Base-by-base conservation (phyloP, 768 basidiomycete genomes). In the Hericium rajendrae region DNA sequence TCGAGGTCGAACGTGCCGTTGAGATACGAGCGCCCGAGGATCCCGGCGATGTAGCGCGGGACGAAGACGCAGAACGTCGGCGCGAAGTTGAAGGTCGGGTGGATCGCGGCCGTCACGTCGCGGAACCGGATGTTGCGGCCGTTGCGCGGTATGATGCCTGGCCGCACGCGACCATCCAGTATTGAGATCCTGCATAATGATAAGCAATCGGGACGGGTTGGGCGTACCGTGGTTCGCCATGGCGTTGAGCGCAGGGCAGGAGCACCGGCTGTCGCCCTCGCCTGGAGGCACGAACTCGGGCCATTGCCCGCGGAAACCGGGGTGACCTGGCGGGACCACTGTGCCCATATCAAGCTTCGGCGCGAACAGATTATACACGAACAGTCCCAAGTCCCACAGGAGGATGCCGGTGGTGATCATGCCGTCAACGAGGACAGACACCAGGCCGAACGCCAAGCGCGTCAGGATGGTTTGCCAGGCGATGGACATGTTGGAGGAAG, bases 211-310 rank as follows among this genome's bases (percentile, higher is more conserved):
- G 3, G 13, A n/a, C 32, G 6, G 22, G n/a, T 26, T 16, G 49
- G 10, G 2, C 58, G 24, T 41, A 89, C 89, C 90, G 59, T 91
- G 89, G 66, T 91, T 91, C 6, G 89, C 87, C 80, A 92, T 74
- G 0, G 86, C 84, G 62, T 92, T 91, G 58, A 91, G 67, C 12
- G 79, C 87, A 1, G 88, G 88, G 61, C 88, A 91, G 1, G 83
- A 79, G 59, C 80, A 80, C 2, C 89, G 74, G 63, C 87, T 88
- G 62, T 90, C 88, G 1, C 79, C 80, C 9, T 81, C 75, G 57
- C 68, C 69, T 0, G 86, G 78, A 2, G 83, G 68, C 1, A 75
- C 69, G 64, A 77, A 89, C 64, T 84, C 80, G 0, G 88, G 86
- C 88, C 88, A 91, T 48, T 74, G 65, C 0, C 86, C 84, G 32